These are phyloP conservation scores for Entelexis sorbosivorans DNA, from an alignment of 1,139 yeast genomes.

Conservation along the genomic window DNA sequence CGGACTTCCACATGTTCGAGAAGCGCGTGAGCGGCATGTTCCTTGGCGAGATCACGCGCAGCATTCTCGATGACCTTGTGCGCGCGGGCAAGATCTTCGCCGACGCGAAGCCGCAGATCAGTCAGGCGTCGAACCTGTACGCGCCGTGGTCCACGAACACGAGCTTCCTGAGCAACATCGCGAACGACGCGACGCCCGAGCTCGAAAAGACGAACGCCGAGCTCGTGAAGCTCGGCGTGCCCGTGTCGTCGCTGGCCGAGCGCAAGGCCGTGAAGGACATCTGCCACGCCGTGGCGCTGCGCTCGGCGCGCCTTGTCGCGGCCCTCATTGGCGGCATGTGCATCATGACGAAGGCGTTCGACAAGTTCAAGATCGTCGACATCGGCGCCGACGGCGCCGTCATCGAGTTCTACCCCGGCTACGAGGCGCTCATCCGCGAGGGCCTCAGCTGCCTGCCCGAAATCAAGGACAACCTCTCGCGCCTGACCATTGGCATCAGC, in stretches of 20 bases:
- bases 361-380: conserved; percentile 52
- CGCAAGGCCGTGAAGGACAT: conserved; percentile 58
- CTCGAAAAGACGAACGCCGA: conserved; percentile 51
- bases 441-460: conserved; percentile 48
- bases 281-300: conserved; percentile 65
- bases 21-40: conserved; percentile 92
- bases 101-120: conserved; percentile 1
- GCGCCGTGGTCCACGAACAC: conserved; percentile 71
- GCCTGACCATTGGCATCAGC: conserved; percentile 64
- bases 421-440: conserved; percentile 61
- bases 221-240: conserved; percentile 37
- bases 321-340: conserved; percentile 78
- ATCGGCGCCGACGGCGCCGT: conserved; percentile 94
- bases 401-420: conserved; percentile 84
- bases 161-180: conserved; percentile 73
- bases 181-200: conserved; percentile 66
- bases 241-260: conserved; percentile 59
- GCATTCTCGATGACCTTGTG: conserved; percentile 57
- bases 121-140: conserved; percentile 28
- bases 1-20: conserved; percentile 81
- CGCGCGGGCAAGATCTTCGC: conserved; percentile 43
- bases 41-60: conserved; percentile 77
- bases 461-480: conserved; percentile 53
- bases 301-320: conserved; percentile 81
- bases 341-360: conserved; percentile 45